Percentiles rank a stretch among this genome's conserved stretches.
Conservation (phyloP, 1,139 yeast species). For the Blastobotrys arbuscula region DNA sequence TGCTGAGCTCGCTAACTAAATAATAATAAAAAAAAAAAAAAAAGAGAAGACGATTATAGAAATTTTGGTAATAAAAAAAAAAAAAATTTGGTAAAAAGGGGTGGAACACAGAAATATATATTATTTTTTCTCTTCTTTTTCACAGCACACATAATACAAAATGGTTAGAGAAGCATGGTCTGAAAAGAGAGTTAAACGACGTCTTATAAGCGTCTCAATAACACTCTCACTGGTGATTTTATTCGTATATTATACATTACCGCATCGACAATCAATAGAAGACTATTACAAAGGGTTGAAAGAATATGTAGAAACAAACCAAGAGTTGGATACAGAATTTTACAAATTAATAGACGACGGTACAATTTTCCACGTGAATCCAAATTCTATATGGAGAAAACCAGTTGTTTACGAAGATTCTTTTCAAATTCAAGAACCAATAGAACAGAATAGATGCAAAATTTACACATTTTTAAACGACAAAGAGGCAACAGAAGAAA, state of each 20-base stretch:
- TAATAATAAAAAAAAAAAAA: too few species aligned
- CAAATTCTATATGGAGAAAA: constrained; percentile 14
- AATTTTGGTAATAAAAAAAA: too few species aligned
- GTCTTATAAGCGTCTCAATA: neutral
- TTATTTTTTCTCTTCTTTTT: constrained; percentile 1
- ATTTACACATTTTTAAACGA: constrained; percentile 23
- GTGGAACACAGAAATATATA: too few species aligned
- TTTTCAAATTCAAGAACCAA: neutral
- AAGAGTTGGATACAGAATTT: neutral
- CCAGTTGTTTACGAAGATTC: constrained; percentile 10
- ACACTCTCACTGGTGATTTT: neutral
- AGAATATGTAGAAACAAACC: neutral
- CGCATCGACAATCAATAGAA: neutral
- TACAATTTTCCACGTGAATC: constrained; percentile 12
- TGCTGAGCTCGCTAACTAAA: too few species aligned
- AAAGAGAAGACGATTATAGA: too few species aligned
- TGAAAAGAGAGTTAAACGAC: neutral
- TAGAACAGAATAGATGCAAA: constrained; percentile 17
- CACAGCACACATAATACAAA: too few species aligned
- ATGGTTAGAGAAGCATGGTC: neutral
- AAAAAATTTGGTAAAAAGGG: too few species aligned
- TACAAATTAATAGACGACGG: constrained; percentile 14
- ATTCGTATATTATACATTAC: constrained; percentile 4
- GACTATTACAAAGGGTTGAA: neutral
- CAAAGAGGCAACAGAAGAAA: constrained; percentile 21